phyloP scores from a whole-genome alignment of 345 rosid genomes.

The Sapria himalayana region DNA sequence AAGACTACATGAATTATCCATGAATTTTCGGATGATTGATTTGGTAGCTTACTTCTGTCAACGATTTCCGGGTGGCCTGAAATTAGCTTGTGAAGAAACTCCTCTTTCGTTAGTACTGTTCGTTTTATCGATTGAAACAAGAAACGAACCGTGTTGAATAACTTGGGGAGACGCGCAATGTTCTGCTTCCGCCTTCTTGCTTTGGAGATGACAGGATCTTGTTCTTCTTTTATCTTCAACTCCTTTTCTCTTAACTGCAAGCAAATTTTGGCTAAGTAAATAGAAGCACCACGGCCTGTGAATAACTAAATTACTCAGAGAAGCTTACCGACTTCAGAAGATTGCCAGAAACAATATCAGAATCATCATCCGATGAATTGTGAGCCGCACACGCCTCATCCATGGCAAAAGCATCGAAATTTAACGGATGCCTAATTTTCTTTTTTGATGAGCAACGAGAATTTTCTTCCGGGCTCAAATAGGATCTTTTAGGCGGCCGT shows the following conservation, averaged over 20 bases:
- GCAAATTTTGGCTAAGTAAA: neutral
- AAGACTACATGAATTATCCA: slow-evolving; percentile 1
- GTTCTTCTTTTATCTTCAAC: slow-evolving; percentile 37
- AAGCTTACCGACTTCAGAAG: slow-evolving; percentile 44
- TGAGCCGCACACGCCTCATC: slow-evolving; percentile 11
- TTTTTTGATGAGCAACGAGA: slow-evolving; percentile 21
- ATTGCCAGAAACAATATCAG: slow-evolving; percentile 27
- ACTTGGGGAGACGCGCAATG: slow-evolving; percentile 58
- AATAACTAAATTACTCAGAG: neutral
- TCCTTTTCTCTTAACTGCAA: slow-evolving; percentile 63
- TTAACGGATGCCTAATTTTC: slow-evolving; percentile 43
- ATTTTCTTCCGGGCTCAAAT: slow-evolving; percentile 28
- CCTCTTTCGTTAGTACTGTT: slow-evolving; percentile 57
- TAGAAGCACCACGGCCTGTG: neutral
- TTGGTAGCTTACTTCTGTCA: slow-evolving; percentile 59
- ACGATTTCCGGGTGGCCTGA: slow-evolving; percentile 33
- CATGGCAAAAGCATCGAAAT: slow-evolving; percentile 30
- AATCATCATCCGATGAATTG: slow-evolving; percentile 26
- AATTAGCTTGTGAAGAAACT: slow-evolving; percentile 43
- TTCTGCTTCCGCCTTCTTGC: slow-evolving; percentile 51
- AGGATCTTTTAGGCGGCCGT: slow-evolving; percentile 28
- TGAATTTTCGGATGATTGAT: too few relatives aligned
- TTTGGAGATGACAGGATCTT: slow-evolving; percentile 58
- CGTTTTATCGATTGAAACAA: slow-evolving; percentile 44
- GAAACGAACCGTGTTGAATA: slow-evolving; percentile 46